phyloP scores from a whole-genome alignment of 2,329 filamentous ascomycete genomes.

The Colletotrichum tanaceti region DNA sequence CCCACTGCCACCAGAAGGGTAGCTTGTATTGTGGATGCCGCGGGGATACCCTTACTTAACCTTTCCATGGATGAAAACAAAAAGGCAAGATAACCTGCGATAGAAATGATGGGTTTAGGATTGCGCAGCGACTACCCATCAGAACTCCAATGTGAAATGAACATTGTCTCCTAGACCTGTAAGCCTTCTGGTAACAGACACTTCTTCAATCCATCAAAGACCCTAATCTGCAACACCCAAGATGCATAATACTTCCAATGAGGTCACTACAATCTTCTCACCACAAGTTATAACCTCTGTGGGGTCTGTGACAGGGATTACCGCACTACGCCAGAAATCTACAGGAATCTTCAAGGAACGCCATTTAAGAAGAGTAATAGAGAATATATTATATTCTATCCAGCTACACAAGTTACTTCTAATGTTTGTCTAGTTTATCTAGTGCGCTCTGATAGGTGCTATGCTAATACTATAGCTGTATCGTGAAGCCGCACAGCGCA shows the following conservation, averaged over 20 bases:
- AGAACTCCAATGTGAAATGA: too few relatives aligned
- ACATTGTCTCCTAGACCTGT: not conserved
- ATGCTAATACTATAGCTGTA: too few relatives aligned
- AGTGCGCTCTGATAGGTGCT: too few relatives aligned
- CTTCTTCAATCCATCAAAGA: not conserved
- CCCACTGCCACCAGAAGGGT: not conserved
- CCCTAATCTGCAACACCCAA: not conserved
- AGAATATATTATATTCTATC: too few relatives aligned
- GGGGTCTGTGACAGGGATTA: not conserved
- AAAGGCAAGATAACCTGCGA: not conserved
- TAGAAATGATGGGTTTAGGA: not conserved
- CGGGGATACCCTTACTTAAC: not conserved
- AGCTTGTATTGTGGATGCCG: constrained; percentile 8
- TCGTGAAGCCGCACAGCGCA: too few relatives aligned
- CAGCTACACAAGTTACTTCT: too few relatives aligned
- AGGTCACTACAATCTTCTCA: not conserved
- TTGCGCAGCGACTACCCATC: not conserved
- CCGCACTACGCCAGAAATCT: not conserved
- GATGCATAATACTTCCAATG: too few relatives aligned
- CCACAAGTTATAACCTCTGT: constrained; percentile 2
- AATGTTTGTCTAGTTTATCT: too few relatives aligned
- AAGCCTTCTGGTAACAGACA: not conserved
- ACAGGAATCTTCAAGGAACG: not conserved
- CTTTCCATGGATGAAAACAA: not conserved
- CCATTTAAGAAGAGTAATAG: too few relatives aligned